These are phyloP conservation scores for Myxozyma neotropica DNA, from an alignment of 805 yeast species.

Conservation along the genomic window DNA sequence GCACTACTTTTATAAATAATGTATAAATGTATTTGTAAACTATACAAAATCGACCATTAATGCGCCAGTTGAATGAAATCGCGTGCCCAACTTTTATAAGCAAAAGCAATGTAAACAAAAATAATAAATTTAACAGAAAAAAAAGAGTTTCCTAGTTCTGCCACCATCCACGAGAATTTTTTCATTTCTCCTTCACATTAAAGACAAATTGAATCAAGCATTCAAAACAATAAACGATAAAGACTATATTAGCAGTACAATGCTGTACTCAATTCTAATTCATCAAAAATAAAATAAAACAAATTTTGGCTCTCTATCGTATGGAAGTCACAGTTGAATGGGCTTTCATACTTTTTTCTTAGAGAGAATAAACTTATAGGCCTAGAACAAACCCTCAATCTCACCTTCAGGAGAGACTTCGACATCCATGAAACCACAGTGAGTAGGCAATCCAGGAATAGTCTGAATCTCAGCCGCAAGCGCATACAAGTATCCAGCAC, in stretches of 20 bases:
- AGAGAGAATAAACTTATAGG: background rate
- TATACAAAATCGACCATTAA: slow-evolving; percentile 12
- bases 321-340: slow-evolving; percentile 24
- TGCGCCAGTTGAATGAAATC: slow-evolving; percentile 37
- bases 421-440: slow-evolving; percentile 95
- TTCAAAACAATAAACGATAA: background rate
- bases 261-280: too few relatives aligned
- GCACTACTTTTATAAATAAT: too few relatives aligned
- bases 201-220: background rate
- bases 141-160: too few relatives aligned
- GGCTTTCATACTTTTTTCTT: slow-evolving; percentile 3
- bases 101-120: background rate
- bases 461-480: slow-evolving; percentile 97
- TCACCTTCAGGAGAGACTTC: slow-evolving; percentile 89
- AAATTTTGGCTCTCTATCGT: background rate
- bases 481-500: slow-evolving; percentile 96
- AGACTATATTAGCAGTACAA: background rate
- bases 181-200: too few relatives aligned
- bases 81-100: slow-evolving; percentile 25
- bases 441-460: slow-evolving; percentile 95
- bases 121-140: too few relatives aligned
- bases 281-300: background rate
- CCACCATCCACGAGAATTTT: too few relatives aligned
- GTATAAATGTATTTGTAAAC: background rate
- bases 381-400: slow-evolving; percentile 85